Evolutionary conservation across 345 rosid species (phyloP), one percentile per base, ranked within the genome.

Genomic region (Syzygium aqueum): DNA sequence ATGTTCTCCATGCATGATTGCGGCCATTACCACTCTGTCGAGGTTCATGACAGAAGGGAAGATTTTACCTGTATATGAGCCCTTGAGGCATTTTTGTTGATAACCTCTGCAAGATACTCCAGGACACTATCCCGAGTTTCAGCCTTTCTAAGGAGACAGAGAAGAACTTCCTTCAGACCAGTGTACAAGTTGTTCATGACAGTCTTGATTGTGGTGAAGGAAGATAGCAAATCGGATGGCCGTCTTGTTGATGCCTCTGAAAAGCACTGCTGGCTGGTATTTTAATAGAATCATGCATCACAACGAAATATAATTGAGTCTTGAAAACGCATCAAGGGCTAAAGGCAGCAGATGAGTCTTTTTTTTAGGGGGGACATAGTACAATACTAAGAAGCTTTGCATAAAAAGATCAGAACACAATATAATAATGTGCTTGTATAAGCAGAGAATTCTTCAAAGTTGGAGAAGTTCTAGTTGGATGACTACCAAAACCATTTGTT

Each of bases 71-170:
- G 98, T 59, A 98, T 92, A 88, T 98, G 98, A 56, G 94, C 96
- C 91, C 99, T 94, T 7, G 98, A 95, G 9, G 96, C 91, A 88
- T 96, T 98, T 89, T 91, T 95, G 91, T 98, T 96, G 90, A 98
- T 96, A 90, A 96, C 99, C 93, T 96, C 99, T 37, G 98, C 96
- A 88, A 96, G 99, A 91, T 94, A 98, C 93, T 94, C 96, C 27
- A 98, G 95, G 86, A 96, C 99, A 91, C 92, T 88, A 88, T 95
- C 98, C 52, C 99, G 96, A 57, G 96, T 95, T 30, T 96, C 95
- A 5, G 93, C 86, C 87, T 90, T 95, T 90, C 90, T 96, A 86
- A 96, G 96, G 54, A 97, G 92, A 85, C 92, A 87, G 43, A 92
- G 95, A 90, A 97, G 90, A 88, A 95, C 94, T 87, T 98, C 94